Evolutionary conservation across 1,284 basidiomycete species (phyloP).

Genomic region (Xerocomus nothofagi): DNA sequence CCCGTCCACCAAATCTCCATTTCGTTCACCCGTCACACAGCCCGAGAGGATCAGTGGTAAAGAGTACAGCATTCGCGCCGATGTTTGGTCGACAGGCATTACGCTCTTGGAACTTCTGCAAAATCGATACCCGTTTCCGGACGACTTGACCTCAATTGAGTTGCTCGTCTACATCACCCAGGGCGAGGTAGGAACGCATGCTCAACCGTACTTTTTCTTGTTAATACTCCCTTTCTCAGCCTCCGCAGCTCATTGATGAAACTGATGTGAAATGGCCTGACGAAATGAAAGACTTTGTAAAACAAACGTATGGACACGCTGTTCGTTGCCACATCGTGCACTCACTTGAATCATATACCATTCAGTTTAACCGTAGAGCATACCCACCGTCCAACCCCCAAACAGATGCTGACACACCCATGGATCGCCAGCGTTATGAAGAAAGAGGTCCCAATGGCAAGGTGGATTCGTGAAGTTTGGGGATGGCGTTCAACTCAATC

Average conservation of each 20-base stretch:
- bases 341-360: conserved; percentile 1
- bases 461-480: conserved; percentile 91
- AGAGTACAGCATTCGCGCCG: conserved; percentile 90
- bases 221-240: conserved; percentile 45
- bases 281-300: conserved; percentile 92
- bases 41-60: conserved; percentile 92
- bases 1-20: not conserved
- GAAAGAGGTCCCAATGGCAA: conserved; percentile 84
- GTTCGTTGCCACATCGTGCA: conserved; percentile 7
- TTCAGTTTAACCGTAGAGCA: conserved; percentile 58
- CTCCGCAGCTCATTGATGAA: conserved; percentile 78
- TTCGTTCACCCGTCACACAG: conserved; percentile 40
- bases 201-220: not conserved
- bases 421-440: conserved; percentile 84
- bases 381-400: conserved; percentile 76
- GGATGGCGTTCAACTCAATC: conserved; percentile 58
- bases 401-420: conserved; percentile 82
- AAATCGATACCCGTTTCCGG: conserved; percentile 95
- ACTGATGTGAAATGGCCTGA: conserved; percentile 75
- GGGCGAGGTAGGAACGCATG: conserved; percentile 55
- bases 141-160: conserved; percentile 90
- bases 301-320: conserved; percentile 69
- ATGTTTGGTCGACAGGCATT: conserved; percentile 98
- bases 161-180: conserved; percentile 90
- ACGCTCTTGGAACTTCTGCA: conserved; percentile 92